phyloP scores from a whole-genome alignment of 768 basidiomycete genomes.

The Leccinum truebloodii region DNA sequence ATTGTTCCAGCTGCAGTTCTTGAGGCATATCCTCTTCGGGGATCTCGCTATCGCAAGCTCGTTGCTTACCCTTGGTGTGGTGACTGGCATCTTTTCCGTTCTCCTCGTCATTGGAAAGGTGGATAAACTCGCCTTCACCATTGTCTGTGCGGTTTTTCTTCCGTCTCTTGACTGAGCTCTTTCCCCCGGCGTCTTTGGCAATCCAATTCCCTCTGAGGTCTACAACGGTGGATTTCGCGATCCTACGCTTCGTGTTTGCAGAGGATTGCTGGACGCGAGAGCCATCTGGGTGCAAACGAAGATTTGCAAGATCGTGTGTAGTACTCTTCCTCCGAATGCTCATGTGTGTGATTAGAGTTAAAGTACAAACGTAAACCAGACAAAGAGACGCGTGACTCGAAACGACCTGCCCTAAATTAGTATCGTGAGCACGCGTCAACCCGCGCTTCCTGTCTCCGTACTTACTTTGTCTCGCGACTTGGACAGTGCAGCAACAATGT shows the following conservation, averaged over 20 bases:
- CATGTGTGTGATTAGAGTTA: slow-evolving; percentile 15
- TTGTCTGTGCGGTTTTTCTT: slow-evolving; percentile 28
- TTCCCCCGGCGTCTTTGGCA: slow-evolving; percentile 65
- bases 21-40: slow-evolving; percentile 9
- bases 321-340: slow-evolving; percentile 46
- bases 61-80: slow-evolving; percentile 29
- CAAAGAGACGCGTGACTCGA: slow-evolving; percentile 10
- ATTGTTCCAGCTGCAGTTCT: slow-evolving; percentile 16
- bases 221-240: slow-evolving; percentile 38
- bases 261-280: slow-evolving; percentile 54
- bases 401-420: slow-evolving; percentile 24
- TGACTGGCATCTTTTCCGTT: slow-evolving; percentile 12
- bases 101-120: slow-evolving; percentile 26
- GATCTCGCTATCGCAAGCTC: slow-evolving; percentile 15
- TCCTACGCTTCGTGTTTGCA: slow-evolving; percentile 35
- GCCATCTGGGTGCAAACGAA: slow-evolving; percentile 68
- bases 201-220: slow-evolving; percentile 64
- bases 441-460: slow-evolving; percentile 8
- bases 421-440: slow-evolving; percentile 4
- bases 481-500: slow-evolving; percentile 19
- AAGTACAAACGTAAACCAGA: neutral
- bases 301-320: slow-evolving; percentile 62
- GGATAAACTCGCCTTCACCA: slow-evolving; percentile 25
- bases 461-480: neutral
- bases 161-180: slow-evolving; percentile 40